Conservation (phyloP, 371 early-diverging fungal species). For the Saksenaea vasiformis region DNA sequence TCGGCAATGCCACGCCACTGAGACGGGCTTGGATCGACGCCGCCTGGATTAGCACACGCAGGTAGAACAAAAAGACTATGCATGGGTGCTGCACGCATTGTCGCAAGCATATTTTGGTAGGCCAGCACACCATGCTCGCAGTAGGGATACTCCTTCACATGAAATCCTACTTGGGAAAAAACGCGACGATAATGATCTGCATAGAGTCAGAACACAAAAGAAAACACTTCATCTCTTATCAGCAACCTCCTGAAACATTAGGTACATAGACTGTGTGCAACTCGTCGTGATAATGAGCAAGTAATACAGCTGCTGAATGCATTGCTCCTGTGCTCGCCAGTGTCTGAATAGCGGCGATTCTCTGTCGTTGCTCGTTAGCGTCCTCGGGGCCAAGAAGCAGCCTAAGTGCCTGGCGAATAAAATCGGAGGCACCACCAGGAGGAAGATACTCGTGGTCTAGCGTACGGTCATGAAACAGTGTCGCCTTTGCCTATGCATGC, state of each 20-base stretch:
- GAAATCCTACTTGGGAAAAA: slow-evolving; percentile 74
- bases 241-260: neutral
- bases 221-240: slow-evolving; percentile 50
- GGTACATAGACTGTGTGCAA: neutral
- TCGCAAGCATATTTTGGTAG: slow-evolving; percentile 63
- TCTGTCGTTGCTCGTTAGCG: slow-evolving; percentile 65
- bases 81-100: slow-evolving; percentile 64
- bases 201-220: slow-evolving; percentile 85
- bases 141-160: slow-evolving; percentile 75
- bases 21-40: slow-evolving; percentile 80
- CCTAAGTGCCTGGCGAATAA: slow-evolving; percentile 57
- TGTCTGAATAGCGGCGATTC: slow-evolving; percentile 72
- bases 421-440: slow-evolving; percentile 63
- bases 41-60: slow-evolving; percentile 92
- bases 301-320: slow-evolving; percentile 74
- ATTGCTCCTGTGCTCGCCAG: slow-evolving; percentile 90
- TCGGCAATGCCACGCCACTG: slow-evolving; percentile 84
- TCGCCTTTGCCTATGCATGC: slow-evolving; percentile 62
- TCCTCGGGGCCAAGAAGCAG: slow-evolving; percentile 69
- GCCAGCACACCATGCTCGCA: slow-evolving; percentile 77
- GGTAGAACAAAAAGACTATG: slow-evolving; percentile 79
- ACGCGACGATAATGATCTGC: slow-evolving; percentile 86
- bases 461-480: slow-evolving; percentile 58
- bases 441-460: slow-evolving; percentile 88
- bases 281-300: slow-evolving; percentile 51